Percentiles rank a stretch among this genome's conserved stretches.
These are phyloP conservation scores for Trypanosoma conorhini DNA, from an alignment of 208 protist species.

Conservation along the genomic window DNA sequence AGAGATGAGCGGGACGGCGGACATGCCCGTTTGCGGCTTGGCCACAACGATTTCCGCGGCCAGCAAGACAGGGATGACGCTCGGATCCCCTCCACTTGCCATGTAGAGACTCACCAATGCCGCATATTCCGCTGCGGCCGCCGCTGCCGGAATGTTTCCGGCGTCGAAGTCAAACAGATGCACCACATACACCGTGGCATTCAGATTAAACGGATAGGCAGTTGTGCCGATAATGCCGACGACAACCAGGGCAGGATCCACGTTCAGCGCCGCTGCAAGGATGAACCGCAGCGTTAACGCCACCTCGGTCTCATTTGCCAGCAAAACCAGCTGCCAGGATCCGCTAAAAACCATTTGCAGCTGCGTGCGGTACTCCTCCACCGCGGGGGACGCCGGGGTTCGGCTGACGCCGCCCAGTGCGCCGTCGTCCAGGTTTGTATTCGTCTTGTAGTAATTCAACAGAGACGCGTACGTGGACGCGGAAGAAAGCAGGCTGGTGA, in stretches of 20 bases:
- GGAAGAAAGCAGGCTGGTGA: constrained; percentile 1
- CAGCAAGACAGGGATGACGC: background rate
- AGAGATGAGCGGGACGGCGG: background rate
- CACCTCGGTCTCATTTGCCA: background rate
- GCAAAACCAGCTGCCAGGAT: constrained; percentile 23
- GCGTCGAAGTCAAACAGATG: background rate
- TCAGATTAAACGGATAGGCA: constrained; percentile 18
- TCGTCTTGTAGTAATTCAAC: background rate
- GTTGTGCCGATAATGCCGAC: background rate
- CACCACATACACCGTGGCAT: constrained; percentile 5
- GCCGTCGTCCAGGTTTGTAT: background rate
- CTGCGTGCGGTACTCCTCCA: constrained; percentile 6
- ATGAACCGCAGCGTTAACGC: background rate
- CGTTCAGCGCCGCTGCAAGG: background rate
- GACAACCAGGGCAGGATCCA: constrained; percentile 9
- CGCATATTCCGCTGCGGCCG: background rate
- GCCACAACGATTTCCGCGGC: background rate
- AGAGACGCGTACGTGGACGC: background rate
- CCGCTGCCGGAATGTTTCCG: background rate
- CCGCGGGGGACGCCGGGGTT: background rate
- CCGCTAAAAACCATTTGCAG: constrained; percentile 15
- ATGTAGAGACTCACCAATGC: constrained; percentile 8
- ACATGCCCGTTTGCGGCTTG: background rate
- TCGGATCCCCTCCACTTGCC: constrained; percentile 8
- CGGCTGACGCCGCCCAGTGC: background rate